A percentile compares a stretch with the other conserved stretches of the same genome.
phyloP scores from a whole-genome alignment of 2,329 filamentous ascomycete species.

The Talaromyces sp. region DNA sequence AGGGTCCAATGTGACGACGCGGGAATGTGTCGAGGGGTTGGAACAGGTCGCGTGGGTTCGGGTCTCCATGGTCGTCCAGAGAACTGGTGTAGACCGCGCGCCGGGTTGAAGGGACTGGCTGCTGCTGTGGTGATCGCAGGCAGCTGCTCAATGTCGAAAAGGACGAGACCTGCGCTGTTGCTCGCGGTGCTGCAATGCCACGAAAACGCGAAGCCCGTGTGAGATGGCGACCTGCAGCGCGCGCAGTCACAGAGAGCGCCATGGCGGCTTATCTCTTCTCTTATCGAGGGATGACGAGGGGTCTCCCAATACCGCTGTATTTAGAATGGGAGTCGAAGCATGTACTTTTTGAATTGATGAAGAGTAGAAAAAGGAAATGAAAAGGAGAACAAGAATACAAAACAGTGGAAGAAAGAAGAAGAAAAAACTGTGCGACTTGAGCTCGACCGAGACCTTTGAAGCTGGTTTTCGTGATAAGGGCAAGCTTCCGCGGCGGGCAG shows the following conservation, averaged over 20 bases:
- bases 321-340: constrained; percentile 1
- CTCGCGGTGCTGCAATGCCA: neutral
- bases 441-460: neutral
- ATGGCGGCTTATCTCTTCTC: constrained; percentile 2
- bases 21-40: constrained; percentile 60
- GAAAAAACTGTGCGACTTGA: neutral
- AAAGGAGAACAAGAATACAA: neutral
- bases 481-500: neutral
- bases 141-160: constrained; percentile 25
- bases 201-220: constrained; percentile 1
- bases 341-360: neutral
- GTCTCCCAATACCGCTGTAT: constrained; percentile 6
- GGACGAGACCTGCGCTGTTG: constrained; percentile 16
- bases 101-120: constrained; percentile 17
- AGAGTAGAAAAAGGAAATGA: neutral
- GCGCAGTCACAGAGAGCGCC: constrained; percentile 10
- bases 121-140: constrained; percentile 22
- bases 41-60: constrained; percentile 36
- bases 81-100: constrained; percentile 77
- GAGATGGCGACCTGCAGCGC: constrained; percentile 7
- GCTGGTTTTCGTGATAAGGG: neutral
- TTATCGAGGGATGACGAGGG: constrained; percentile 3
- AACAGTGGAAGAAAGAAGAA: neutral
- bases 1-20: constrained; percentile 81
- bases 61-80: constrained; percentile 71